Base-by-base conservation (phyloP, 108 stramenopile species). In the Nitzschia sp. region DNA sequence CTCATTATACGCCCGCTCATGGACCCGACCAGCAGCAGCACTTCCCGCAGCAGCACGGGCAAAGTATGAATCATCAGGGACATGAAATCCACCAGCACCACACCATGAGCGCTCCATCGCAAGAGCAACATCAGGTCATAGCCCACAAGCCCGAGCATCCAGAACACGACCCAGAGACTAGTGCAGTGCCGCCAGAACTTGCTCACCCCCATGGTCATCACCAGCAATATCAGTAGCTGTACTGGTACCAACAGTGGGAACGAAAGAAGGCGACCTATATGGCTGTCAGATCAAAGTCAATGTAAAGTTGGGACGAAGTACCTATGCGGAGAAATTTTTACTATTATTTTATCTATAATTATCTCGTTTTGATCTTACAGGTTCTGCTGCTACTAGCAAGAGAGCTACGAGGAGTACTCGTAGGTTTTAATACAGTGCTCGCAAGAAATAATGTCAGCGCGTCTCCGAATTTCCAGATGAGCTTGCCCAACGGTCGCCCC, bases 391-490 rank as follows among this genome's bases (percentile, higher is more conserved):
- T n/a, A n/a, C n/a, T n/a, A n/a, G n/a, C n/a, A n/a, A n/a, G n/a
- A n/a, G n/a, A n/a, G n/a, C n/a, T n/a, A n/a, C n/a, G n/a, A n/a
- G n/a, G n/a, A n/a, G n/a, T n/a, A n/a, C n/a, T n/a, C n/a, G n/a
- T n/a, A n/a, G n/a, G n/a, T n/a, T n/a, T n/a, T 15, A 59, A 70
- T n/a, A n/a, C 11, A 73, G 56, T n/a, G n/a, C n/a, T n/a, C n/a
- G n/a, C n/a, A n/a, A n/a, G n/a, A 36, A 67, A 75, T 19, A 67
- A 57, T 0, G 41, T 36, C 3, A 68, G 38, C 0, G 53, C 48
- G 45, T 75, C 73, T 19, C 66, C 66, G 22, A 75, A 19, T 23
- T 57, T 66, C 73, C 73, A 75, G 21, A 75, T 52, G 0, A 75
- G 56, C 6, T 22, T 54, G 19, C 73, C 73, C 11, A 75, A 34